These are phyloP conservation scores for Xerocomus brunneocitrinus DNA, from an alignment of 768 basidiomycete species.

Conservation along the genomic window DNA sequence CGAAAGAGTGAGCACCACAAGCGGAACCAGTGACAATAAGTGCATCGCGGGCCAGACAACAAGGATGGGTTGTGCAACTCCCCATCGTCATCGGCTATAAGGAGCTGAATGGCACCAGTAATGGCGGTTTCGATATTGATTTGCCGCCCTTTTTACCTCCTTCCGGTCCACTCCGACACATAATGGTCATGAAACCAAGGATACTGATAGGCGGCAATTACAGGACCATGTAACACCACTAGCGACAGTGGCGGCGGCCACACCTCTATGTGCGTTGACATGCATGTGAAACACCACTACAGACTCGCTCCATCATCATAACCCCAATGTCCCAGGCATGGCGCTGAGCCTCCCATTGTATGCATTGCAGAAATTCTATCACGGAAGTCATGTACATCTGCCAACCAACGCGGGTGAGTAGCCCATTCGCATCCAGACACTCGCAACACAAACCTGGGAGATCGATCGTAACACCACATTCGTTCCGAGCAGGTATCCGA, in stretches of 20 bases:
- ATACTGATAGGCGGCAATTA: too few relatives aligned
- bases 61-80: background rate
- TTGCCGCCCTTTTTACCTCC: background rate
- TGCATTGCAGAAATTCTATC: constrained; percentile 5
- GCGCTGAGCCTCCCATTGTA: constrained; percentile 9
- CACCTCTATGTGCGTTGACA: background rate
- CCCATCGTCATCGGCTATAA: background rate
- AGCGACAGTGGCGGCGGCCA: too few relatives aligned
- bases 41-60: constrained; percentile 9
- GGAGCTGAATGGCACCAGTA: background rate
- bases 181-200: background rate
- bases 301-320: background rate
- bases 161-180: background rate
- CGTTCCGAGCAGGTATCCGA: background rate
- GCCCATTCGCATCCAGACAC: background rate
- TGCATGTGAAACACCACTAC: background rate
- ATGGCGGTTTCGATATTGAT: background rate
- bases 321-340: background rate
- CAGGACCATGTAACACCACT: background rate
- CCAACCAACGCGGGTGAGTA: background rate
- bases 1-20: constrained; percentile 8
- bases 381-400: constrained; percentile 2
- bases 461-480: background rate
- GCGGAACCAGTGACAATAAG: constrained; percentile 1
- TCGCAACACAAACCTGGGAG: constrained; percentile 4